Evolutionary conservation across 192 early-diverging fungal species (phyloP).

Genomic region (Linnemannia hyalina): DNA sequence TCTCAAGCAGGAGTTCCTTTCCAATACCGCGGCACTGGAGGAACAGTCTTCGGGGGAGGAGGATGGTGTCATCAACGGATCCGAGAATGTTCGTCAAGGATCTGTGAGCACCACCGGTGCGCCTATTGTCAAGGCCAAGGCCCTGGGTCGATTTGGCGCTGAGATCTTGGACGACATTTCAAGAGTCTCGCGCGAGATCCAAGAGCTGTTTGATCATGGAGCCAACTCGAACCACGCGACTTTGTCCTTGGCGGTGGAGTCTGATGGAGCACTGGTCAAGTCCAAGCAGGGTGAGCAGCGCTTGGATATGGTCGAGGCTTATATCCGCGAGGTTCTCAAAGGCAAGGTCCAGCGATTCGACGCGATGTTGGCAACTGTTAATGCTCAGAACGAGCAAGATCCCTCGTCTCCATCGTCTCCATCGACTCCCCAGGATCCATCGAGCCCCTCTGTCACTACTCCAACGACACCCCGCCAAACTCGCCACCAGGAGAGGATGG

Average conservation of each 20-base stretch:
- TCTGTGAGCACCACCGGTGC: not conserved
- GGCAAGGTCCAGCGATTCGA: constrained; percentile 36
- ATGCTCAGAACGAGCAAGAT: constrained; percentile 32
- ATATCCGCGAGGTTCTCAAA: constrained; percentile 38
- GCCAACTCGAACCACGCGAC: constrained; percentile 23
- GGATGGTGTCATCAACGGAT: not conserved
- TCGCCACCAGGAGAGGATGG: constrained; percentile 48
- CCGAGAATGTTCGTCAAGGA: constrained; percentile 11
- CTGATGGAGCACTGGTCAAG: constrained; percentile 40
- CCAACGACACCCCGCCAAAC: constrained; percentile 9
- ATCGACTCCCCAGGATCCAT: not conserved
- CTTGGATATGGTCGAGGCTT: constrained; percentile 29
- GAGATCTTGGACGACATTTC: constrained; percentile 52
- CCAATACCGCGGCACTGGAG: constrained; percentile 25
- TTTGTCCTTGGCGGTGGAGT: constrained; percentile 31
- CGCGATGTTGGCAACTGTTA: constrained; percentile 24
- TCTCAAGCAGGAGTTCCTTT: constrained; percentile 51
- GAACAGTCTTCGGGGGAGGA: constrained; percentile 22
- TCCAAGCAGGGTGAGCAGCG: constrained; percentile 36
- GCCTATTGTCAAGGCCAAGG: constrained; percentile 34
- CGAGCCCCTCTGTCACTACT: constrained; percentile 1
- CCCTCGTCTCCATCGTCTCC: not conserved
- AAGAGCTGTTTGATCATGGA: constrained; percentile 45
- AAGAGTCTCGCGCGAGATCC: constrained; percentile 37
- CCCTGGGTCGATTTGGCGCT: constrained; percentile 35